These are phyloP conservation scores for Phytophthora meadii DNA, from an alignment of 352 stramenopile genomes.

Conservation along the genomic window DNA sequence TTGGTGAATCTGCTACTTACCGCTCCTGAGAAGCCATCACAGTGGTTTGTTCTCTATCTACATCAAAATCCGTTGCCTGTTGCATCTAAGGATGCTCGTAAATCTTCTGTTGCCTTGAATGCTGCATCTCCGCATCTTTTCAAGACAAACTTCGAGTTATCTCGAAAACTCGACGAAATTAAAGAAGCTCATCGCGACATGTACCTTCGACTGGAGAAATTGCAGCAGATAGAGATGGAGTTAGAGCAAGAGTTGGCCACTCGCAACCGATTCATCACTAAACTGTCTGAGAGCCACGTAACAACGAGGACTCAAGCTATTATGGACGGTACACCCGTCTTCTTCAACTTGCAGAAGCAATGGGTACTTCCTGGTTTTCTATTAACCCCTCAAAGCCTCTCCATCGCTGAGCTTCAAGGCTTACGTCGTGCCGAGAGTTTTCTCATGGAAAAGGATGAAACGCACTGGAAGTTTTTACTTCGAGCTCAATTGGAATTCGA, in stretches of 20 bases:
- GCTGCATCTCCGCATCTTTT: slow-evolving; percentile 45
- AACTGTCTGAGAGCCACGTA: slow-evolving; percentile 50
- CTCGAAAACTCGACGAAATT: slow-evolving; percentile 58
- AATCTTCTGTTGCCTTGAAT: slow-evolving; percentile 20
- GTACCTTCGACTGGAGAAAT: slow-evolving; percentile 38
- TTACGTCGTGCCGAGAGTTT: slow-evolving; percentile 64
- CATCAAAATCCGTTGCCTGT: neutral
- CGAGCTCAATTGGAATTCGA: slow-evolving; percentile 55
- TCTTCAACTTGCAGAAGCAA: slow-evolving; percentile 69
- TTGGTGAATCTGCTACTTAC: slow-evolving; percentile 55
- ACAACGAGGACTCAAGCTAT: slow-evolving; percentile 72
- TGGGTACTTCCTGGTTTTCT: slow-evolving; percentile 63
- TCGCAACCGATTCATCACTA: slow-evolving; percentile 62
- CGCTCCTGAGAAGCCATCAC: slow-evolving; percentile 39
- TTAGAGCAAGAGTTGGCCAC: slow-evolving; percentile 49
- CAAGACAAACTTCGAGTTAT: slow-evolving; percentile 70
- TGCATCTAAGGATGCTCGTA: neutral
- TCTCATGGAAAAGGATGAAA: slow-evolving; percentile 77
- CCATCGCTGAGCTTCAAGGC: slow-evolving; percentile 37
- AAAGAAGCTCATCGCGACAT: slow-evolving; percentile 52
- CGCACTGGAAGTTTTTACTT: slow-evolving; percentile 58
- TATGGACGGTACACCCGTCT: slow-evolving; percentile 64
- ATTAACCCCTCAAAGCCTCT: slow-evolving; percentile 40
- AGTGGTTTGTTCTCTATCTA: slow-evolving; percentile 61
- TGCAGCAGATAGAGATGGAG: slow-evolving; percentile 28